These are phyloP conservation scores for Lasiosphaeriaceae sp. DNA, from an alignment of 495 filamentous ascomycete genomes.

Conservation along the genomic window DNA sequence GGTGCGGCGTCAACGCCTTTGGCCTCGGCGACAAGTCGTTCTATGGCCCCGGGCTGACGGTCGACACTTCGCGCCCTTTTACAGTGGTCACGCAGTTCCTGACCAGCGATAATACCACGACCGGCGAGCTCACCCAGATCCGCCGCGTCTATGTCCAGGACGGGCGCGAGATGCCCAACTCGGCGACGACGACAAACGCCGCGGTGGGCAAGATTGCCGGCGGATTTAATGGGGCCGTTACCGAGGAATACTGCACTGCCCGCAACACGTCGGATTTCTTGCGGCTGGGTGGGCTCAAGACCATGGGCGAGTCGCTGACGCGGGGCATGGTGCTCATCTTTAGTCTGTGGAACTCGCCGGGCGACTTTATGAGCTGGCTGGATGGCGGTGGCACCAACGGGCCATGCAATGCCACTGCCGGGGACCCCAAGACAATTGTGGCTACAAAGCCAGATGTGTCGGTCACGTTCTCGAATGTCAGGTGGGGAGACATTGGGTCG, in stretches of 20 bases:
- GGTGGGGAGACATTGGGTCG: conserved; percentile 60
- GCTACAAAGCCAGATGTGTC: conserved; percentile 42
- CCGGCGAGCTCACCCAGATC: conserved; percentile 54
- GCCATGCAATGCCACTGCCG: conserved; percentile 55
- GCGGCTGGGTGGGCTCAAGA: conserved; percentile 51
- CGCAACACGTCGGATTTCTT: conserved; percentile 51
- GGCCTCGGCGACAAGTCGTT: conserved; percentile 48
- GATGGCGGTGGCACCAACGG: conserved; percentile 53
- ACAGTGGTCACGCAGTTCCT: conserved; percentile 68
- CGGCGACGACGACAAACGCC: conserved; percentile 35
- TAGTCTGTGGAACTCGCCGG: conserved; percentile 59
- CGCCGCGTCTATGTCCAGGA: conserved; percentile 59
- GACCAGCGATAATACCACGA: conserved; percentile 44
- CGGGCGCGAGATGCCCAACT: conserved; percentile 48
- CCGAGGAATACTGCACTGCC: conserved; percentile 53
- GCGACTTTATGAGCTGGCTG: conserved; percentile 61
- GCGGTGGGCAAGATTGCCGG: conserved; percentile 30
- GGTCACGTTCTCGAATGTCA: conserved; percentile 61
- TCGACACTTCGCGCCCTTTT: conserved; percentile 58
- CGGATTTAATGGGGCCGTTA: conserved; percentile 46
- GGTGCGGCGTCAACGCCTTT: conserved; percentile 62
- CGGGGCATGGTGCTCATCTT: conserved; percentile 66
- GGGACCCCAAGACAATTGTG: conserved; percentile 47
- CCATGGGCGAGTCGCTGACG: conserved; percentile 55
- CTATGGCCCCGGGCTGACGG: conserved; percentile 50